A percentile compares a stretch with the other conserved stretches of the same genome.
phyloP scores from a whole-genome alignment of 2,329 filamentous ascomycete species.

The Xylariaceae sp. region DNA sequence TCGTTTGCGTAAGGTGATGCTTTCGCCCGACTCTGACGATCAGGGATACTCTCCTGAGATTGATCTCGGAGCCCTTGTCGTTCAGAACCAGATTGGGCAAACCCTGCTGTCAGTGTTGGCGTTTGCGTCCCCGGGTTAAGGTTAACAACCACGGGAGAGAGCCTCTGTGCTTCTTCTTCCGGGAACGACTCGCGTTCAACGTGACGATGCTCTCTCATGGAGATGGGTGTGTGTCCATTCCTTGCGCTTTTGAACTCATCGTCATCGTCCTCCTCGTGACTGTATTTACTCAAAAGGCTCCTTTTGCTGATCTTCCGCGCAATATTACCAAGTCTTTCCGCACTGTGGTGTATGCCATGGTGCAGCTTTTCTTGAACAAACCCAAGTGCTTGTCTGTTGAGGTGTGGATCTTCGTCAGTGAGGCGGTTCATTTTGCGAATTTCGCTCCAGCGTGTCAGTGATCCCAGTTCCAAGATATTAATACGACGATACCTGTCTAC shows the following conservation, averaged over 20 bases:
- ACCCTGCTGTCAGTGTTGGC: too few species aligned
- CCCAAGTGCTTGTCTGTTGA: slow-evolving; percentile 35
- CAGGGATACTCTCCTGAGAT: too few species aligned
- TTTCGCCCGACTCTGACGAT: too few species aligned
- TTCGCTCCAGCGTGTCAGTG: slow-evolving; percentile 69
- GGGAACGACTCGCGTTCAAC: neutral
- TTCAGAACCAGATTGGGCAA: too few species aligned
- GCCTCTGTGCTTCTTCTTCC: too few species aligned
- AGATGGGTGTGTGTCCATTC: slow-evolving; percentile 8
- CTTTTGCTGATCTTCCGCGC: slow-evolving; percentile 36
- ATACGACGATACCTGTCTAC: slow-evolving; percentile 66
- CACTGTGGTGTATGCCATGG: slow-evolving; percentile 29
- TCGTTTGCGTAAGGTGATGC: too few species aligned
- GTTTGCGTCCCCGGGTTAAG: too few species aligned
- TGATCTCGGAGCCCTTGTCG: too few species aligned
- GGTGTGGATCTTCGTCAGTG: slow-evolving; percentile 43
- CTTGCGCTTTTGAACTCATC: slow-evolving; percentile 16
- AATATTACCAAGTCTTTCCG: slow-evolving; percentile 29
- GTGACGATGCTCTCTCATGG: neutral
- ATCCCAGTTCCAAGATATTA: slow-evolving; percentile 68
- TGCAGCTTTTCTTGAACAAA: slow-evolving; percentile 32
- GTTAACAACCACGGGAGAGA: too few species aligned
- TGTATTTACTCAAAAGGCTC: slow-evolving; percentile 29
- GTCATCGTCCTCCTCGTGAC: slow-evolving; percentile 31
- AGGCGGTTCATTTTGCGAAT: slow-evolving; percentile 62